Evolutionary conservation across 805 yeast genomes (phyloP).

Genomic region (Cyberlindnera japonica): DNA sequence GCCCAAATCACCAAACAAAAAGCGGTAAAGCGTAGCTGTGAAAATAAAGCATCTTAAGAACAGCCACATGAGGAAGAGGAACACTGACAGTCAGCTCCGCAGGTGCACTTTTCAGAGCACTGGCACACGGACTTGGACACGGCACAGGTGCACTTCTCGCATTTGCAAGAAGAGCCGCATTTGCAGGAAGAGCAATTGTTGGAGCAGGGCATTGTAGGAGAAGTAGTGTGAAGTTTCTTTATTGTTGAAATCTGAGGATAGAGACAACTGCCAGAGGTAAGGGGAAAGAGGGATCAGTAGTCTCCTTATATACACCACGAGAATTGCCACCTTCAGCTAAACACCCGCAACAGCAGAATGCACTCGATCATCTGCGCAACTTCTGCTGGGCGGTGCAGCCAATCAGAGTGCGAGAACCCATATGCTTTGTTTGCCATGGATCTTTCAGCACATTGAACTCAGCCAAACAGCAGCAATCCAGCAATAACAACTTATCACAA

Average conservation of each 20-base stretch:
- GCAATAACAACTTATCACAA: neutral
- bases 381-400: no score
- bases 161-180: constrained; percentile 1
- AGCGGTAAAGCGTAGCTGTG: no score
- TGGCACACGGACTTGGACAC: constrained; percentile 1
- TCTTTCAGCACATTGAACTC: neutral
- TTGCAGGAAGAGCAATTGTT: neutral
- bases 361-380: no score
- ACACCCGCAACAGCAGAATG: no score
- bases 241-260: neutral
- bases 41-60: no score
- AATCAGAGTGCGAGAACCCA: no score
- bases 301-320: neutral
- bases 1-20: no score
- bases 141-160: constrained; percentile 7
- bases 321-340: no score
- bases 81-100: constrained; percentile 7
- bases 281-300: neutral
- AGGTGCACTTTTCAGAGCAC: constrained; percentile 5
- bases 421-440: no score
- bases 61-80: constrained; percentile 4
- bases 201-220: constrained; percentile 6
- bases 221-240: neutral
- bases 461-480: neutral
- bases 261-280: no score